Conservation (phyloP, 495 filamentous ascomycete genomes). For the Penicillium ucsense region DNA sequence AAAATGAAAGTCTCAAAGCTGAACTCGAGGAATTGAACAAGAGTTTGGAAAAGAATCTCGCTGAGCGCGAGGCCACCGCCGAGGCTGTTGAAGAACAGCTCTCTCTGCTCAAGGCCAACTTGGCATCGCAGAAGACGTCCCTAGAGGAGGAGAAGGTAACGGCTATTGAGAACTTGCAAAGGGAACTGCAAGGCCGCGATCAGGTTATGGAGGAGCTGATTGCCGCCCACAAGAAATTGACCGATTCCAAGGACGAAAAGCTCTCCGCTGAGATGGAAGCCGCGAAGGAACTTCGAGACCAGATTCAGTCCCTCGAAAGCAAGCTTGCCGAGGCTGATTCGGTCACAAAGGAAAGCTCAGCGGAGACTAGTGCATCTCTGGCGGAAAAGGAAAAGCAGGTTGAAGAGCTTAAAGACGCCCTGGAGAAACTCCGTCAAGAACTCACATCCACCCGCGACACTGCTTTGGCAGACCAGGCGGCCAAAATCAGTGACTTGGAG, state of each 20-base stretch:
- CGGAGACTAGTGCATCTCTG: conserved; percentile 17
- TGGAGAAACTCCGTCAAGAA: conserved; percentile 27
- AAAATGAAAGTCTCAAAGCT: conserved; percentile 29
- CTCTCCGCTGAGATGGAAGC: conserved; percentile 33
- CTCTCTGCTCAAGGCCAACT: conserved; percentile 26
- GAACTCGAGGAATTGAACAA: conserved; percentile 30
- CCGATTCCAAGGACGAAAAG: conserved; percentile 31
- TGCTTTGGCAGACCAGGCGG: conserved; percentile 19
- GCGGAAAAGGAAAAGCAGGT: conserved; percentile 34
- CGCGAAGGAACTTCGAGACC: conserved; percentile 28
- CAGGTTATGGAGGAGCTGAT: conserved; percentile 37
- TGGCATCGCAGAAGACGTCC: conserved; percentile 24
- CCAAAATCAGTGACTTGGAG: conserved; percentile 33
- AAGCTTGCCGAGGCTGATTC: conserved; percentile 30
- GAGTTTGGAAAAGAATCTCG: conserved; percentile 26
- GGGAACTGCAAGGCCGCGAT: conserved; percentile 33
- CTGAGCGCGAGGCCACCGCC: conserved; percentile 26
- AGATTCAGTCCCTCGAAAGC: conserved; percentile 29
- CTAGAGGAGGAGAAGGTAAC: conserved; percentile 32
- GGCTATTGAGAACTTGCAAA: conserved; percentile 26
- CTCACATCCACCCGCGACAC: conserved; percentile 25
- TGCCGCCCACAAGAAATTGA: conserved; percentile 31
- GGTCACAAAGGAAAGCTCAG: conserved; percentile 16
- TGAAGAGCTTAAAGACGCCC: conserved; percentile 23
- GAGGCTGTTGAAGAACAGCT: conserved; percentile 31